Conservation (phyloP, 306 rosid species). For the Cucumis melo region DNA sequence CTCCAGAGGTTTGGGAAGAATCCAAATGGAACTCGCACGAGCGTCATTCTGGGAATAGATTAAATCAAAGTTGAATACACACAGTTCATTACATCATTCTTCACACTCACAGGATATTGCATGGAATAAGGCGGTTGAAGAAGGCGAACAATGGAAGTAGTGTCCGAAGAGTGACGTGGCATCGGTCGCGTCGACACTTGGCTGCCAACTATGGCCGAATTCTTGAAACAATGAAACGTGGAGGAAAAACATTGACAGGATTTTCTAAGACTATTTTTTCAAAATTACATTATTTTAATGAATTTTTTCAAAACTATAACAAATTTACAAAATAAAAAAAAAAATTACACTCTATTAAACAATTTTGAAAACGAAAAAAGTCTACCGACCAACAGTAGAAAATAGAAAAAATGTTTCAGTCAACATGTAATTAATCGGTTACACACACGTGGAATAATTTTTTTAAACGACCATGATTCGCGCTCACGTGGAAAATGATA, state of each 20-base stretch:
- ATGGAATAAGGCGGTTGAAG: not conserved
- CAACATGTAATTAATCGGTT: too few relatives aligned
- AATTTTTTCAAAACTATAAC: too few relatives aligned
- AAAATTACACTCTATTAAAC: too few relatives aligned
- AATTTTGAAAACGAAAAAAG: too few relatives aligned
- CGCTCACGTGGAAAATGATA: too few relatives aligned
- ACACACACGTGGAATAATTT: too few relatives aligned
- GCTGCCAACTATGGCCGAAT: not conserved
- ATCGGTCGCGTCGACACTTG: not conserved
- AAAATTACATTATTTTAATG: too few relatives aligned
- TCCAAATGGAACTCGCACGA: conserved; percentile 32
- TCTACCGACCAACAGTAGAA: rapidly evolving
- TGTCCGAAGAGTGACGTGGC: not conserved
- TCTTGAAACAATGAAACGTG: not conserved
- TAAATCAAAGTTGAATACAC: not conserved
- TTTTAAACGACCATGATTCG: too few relatives aligned
- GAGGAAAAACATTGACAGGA: not conserved
- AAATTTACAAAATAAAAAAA: too few relatives aligned
- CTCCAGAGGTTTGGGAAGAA: conserved; percentile 35
- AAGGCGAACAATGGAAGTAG: not conserved
- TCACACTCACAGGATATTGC: not conserved
- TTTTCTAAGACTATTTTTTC: too few relatives aligned
- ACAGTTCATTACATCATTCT: not conserved
- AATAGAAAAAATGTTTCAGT: too few relatives aligned
- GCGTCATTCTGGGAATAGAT: not conserved